Percentiles rank a stretch among this genome's conserved stretches.
phyloP scores from a whole-genome alignment of 306 rosid genomes.

The Dryas octopetala region DNA sequence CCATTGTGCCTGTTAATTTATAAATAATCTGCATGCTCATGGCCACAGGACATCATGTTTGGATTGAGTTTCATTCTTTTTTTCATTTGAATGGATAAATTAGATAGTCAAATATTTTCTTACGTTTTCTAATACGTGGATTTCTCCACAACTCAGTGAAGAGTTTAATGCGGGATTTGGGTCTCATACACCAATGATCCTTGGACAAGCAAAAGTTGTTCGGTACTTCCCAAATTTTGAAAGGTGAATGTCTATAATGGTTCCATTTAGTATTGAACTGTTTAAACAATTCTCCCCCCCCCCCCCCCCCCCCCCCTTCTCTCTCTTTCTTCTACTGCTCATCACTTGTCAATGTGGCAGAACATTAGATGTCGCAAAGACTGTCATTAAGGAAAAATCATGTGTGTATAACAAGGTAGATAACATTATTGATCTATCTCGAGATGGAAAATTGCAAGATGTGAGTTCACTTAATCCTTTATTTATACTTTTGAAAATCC shows the following conservation, averaged over 20 bases:
- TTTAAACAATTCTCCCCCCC: not conserved
- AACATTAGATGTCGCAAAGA: constrained; percentile 70
- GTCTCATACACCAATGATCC: constrained; percentile 90
- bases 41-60: not conserved
- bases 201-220: constrained; percentile 94
- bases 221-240: constrained; percentile 81
- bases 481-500: not conserved
- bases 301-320: not conserved
- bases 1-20: constrained; percentile 28
- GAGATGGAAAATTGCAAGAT: constrained; percentile 70
- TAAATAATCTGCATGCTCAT: not conserved
- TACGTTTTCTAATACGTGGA: constrained; percentile 3
- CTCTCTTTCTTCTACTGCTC: not conserved
- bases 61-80: not conserved
- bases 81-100: not conserved
- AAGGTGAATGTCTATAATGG: constrained; percentile 49
- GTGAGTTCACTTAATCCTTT: constrained; percentile 37
- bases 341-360: constrained; percentile 49
- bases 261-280: not conserved
- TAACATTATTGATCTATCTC: constrained; percentile 63
- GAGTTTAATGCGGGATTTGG: constrained; percentile 91
- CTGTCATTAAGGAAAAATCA: constrained; percentile 62
- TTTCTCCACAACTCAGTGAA: constrained; percentile 52
- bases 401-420: constrained; percentile 68
- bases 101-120: not conserved